Percentiles rank a stretch among this genome's conserved stretches.
phyloP scores from a whole-genome alignment of 78 protist species.

The Dictyostelium brefeldianum region DNA sequence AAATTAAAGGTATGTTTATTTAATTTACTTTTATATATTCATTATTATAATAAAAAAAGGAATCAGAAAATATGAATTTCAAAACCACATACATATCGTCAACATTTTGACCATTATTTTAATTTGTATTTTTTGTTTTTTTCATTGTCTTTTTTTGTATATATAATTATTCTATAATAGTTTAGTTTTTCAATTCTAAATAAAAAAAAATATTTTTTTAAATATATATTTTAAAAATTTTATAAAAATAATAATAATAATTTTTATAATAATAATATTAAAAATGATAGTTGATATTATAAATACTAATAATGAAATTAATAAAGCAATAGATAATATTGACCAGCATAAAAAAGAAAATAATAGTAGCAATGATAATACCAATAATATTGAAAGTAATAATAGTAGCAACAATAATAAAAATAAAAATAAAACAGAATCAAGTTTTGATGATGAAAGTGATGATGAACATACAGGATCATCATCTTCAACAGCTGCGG shows the following conservation, averaged over 20 bases:
- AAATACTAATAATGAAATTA: neutral
- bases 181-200: too few species aligned
- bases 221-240: too few species aligned
- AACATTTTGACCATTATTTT: too few species aligned
- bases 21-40: neutral
- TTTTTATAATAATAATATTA: neutral
- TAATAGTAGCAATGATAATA: neutral
- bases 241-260: neutral
- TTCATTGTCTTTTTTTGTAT: too few species aligned
- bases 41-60: neutral
- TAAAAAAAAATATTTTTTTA: too few species aligned
- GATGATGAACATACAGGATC: conserved; percentile 47
- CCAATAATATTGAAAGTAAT: neutral
- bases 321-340: neutral
- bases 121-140: too few species aligned
- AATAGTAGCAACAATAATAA: neutral
- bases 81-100: too few species aligned
- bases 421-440: neutral
- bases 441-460: conserved; percentile 5
- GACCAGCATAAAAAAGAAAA: neutral
- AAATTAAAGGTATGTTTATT: neutral
- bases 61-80: too few species aligned
- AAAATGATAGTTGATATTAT: neutral
- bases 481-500: conserved; percentile 19
- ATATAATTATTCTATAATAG: too few species aligned